Percentiles rank a stretch among this genome's conserved stretches.
Conservation (phyloP, 805 yeast genomes). For the Candida bentonensis region DNA sequence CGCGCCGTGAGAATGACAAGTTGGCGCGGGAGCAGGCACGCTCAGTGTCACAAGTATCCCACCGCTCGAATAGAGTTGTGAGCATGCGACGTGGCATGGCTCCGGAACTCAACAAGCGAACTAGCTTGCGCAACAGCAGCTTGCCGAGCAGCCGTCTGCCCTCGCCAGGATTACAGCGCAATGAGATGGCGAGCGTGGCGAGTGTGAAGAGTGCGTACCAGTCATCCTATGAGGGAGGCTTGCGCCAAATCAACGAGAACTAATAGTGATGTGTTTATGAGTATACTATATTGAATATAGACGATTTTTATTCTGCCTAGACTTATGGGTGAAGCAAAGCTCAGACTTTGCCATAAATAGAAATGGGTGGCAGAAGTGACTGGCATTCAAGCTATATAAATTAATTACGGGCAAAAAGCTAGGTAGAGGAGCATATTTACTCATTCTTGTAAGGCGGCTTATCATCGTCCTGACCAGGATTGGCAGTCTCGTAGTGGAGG, state of each 20-base stretch:
- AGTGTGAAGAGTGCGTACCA: not conserved
- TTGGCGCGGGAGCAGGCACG: not conserved
- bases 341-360: too few species aligned
- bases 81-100: not conserved
- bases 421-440: too few species aligned
- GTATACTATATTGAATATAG: too few species aligned
- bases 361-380: too few species aligned
- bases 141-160: not conserved
- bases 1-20: not conserved
- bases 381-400: too few species aligned
- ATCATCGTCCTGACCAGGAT: conserved; percentile 52
- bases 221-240: not conserved
- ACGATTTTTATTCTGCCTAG: too few species aligned
- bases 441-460: too few species aligned
- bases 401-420: too few species aligned
- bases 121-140: not conserved
- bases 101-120: not conserved
- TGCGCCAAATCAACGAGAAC: not conserved
- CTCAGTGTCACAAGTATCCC: not conserved
- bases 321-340: too few species aligned
- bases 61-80: not conserved
- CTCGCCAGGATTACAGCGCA: not conserved
- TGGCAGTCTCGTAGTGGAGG: conserved; percentile 53
- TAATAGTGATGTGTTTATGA: too few species aligned
- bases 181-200: not conserved